Conservation (phyloP, 108 stramenopile species). For the Fragilaria crotonensis region DNA sequence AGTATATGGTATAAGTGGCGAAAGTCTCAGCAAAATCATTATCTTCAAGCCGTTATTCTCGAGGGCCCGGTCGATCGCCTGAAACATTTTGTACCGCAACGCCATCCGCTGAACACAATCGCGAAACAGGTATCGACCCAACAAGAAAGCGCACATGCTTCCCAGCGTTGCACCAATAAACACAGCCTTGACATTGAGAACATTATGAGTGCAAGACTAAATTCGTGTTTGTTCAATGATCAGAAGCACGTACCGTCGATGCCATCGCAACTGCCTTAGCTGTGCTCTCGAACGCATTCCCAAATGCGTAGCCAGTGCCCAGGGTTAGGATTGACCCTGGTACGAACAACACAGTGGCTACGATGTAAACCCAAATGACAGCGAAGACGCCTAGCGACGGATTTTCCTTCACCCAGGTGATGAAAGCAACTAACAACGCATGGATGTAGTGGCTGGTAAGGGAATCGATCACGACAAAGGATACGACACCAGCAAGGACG, state of each 20-base stretch:
- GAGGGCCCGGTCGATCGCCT: slow-evolving; percentile 48
- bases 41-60: slow-evolving; percentile 59
- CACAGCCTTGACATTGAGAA: slow-evolving; percentile 43
- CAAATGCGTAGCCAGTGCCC: slow-evolving; percentile 69
- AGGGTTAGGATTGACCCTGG: slow-evolving; percentile 68
- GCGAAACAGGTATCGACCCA: slow-evolving; percentile 60
- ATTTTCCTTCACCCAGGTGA: slow-evolving; percentile 56
- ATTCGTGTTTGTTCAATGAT: too few species aligned
- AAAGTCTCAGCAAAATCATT: slow-evolving; percentile 49
- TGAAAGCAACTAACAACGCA: slow-evolving; percentile 31
- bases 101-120: slow-evolving; percentile 42
- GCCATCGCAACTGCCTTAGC: too few species aligned
- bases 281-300: slow-evolving; percentile 50
- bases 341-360: slow-evolving; percentile 36
- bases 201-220: slow-evolving; percentile 44
- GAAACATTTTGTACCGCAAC: slow-evolving; percentile 38
- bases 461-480: slow-evolving; percentile 56
- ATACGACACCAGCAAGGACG: slow-evolving; percentile 28
- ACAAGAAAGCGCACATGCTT: slow-evolving; percentile 42
- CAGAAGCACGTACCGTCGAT: too few species aligned
- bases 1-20: slow-evolving; percentile 59
- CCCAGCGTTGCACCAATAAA: slow-evolving; percentile 57
- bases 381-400: slow-evolving; percentile 48
- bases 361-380: slow-evolving; percentile 51
- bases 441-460: slow-evolving; percentile 27